Evolutionary conservation across 1,284 basidiomycete species (phyloP).

Genomic region (Cryptococcus sp.): DNA sequence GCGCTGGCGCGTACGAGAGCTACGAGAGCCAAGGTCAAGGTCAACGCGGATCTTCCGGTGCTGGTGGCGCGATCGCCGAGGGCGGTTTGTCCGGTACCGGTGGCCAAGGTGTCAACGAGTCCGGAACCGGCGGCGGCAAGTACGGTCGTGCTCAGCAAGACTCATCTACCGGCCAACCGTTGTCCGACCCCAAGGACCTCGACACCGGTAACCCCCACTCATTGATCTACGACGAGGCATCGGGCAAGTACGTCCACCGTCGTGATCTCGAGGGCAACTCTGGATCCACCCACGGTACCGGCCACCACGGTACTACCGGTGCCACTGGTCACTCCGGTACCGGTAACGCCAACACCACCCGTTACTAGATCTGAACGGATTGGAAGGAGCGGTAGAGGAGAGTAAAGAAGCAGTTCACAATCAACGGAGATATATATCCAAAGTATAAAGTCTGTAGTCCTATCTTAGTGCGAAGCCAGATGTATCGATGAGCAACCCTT

Average conservation of each 20-base stretch:
- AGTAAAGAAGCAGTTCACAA: too few species aligned
- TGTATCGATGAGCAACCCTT: too few species aligned
- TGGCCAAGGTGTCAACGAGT: neutral
- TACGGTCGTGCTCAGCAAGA: constrained; percentile 8
- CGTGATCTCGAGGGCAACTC: constrained; percentile 20
- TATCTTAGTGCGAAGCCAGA: too few species aligned
- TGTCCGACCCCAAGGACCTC: constrained; percentile 37
- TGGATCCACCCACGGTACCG: too few species aligned
- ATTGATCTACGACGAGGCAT: constrained; percentile 32
- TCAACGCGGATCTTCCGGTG: constrained; percentile 1
- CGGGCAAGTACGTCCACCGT: constrained; percentile 30
- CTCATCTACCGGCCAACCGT: constrained; percentile 18
- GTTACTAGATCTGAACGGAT: too few species aligned
- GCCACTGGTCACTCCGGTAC: too few species aligned
- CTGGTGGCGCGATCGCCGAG: constrained; percentile 3
- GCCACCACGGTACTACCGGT: too few species aligned
- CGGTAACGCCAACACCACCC: too few species aligned
- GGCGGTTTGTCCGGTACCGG: neutral
- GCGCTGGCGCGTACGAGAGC: constrained; percentile 1
- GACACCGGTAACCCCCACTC: constrained; percentile 39
- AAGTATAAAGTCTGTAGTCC: too few species aligned
- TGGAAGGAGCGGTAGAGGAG: too few species aligned
- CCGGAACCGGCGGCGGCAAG: constrained; percentile 15
- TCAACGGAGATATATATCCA: too few species aligned
- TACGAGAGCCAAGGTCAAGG: constrained; percentile 1